Base-by-base conservation (phyloP, 1,284 basidiomycete genomes). In the Cutaneotrichosporon sp. region DNA sequence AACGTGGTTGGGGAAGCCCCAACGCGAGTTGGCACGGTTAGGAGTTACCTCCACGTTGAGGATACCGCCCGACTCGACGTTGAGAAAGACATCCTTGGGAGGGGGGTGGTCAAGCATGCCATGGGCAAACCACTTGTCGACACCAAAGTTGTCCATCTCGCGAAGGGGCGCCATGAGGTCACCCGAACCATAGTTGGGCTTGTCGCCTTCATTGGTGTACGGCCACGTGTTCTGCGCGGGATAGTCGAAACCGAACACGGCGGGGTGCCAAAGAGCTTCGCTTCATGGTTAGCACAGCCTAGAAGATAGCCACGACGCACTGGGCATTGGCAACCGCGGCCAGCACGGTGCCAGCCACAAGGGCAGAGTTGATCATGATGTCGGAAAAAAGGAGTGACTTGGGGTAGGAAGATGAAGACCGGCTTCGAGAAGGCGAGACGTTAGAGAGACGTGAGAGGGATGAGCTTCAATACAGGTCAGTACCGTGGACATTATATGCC, bases 191-290 rank as follows among this genome's bases (percentile, higher is more conserved):
- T 36, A 51, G n/a, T 37, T 40, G n/a, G 46, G 45, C 3, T 1
- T 12, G 2, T 12, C 21, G 23, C 22, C 18, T 33, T 39, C 17
- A 5, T 21, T n/a, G 33, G 22, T 40, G 36, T 33, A 34, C 8
- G 50, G 50, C 14, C 40, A 49, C 37, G 45, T 52, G 30, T 30
- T 35, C 43, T 45, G 43, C 18, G 21, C 21, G 18, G 43, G 43
- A 33, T 45, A 45, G 49, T 51, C 49, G 42, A 49, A 41, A 13
- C 39, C 47, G 39, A 41, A 56, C 42, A 56, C 45, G 30, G 55
- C 49, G 4, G 46, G 46, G 38, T 56, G 55, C 51, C 51, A 53
- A 8, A 33, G 22, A 4, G 51, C 41, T 35, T 48, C 15, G 33
- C 41, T 43, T 20, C 13, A 30, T 30, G 20, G 41, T 43, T 22